These are phyloP conservation scores for Tulasnella calospora DNA, from an alignment of 768 basidiomycete genomes.

Conservation along the genomic window DNA sequence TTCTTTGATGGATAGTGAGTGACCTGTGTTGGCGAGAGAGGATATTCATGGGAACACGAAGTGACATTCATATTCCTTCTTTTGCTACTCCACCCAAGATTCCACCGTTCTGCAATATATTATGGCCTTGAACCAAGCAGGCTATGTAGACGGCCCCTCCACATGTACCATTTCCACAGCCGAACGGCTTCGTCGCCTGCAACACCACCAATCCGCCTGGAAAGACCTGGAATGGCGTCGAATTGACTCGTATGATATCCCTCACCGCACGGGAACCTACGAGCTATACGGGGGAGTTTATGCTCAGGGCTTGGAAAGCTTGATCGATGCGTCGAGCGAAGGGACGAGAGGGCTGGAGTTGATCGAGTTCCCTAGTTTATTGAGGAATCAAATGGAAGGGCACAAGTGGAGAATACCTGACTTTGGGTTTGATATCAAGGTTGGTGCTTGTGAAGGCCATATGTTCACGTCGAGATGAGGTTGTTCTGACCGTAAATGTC, in stretches of 20 bases:
- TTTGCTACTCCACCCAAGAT: background rate
- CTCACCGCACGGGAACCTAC: conserved; percentile 8
- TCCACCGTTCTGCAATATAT: conserved; percentile 14
- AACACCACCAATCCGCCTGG: conserved; percentile 18
- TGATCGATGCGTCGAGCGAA: background rate
- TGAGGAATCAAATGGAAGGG: conserved; percentile 16
- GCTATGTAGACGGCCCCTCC: conserved; percentile 18
- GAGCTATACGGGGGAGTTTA: conserved; percentile 24
- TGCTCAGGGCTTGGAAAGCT: conserved; percentile 12
- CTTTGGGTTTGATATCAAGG: conserved; percentile 20
- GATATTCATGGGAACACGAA: background rate
- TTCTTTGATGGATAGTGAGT: background rate
- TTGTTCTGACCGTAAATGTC: background rate
- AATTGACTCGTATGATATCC: conserved; percentile 7
- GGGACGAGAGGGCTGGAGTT: conserved; percentile 18
- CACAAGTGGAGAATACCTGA: conserved; percentile 19
- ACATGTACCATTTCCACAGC: conserved; percentile 9
- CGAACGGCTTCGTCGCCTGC: conserved; percentile 14
- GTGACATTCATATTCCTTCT: background rate
- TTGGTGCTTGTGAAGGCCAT: background rate
- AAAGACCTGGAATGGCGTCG: conserved; percentile 6
- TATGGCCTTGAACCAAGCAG: conserved; percentile 2
- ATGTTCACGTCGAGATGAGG: background rate
- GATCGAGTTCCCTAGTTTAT: conserved; percentile 12
- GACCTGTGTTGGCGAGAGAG: background rate